These are phyloP conservation scores for Colletotrichum costaricense DNA, from an alignment of 2,329 filamentous ascomycete genomes.

Conservation along the genomic window DNA sequence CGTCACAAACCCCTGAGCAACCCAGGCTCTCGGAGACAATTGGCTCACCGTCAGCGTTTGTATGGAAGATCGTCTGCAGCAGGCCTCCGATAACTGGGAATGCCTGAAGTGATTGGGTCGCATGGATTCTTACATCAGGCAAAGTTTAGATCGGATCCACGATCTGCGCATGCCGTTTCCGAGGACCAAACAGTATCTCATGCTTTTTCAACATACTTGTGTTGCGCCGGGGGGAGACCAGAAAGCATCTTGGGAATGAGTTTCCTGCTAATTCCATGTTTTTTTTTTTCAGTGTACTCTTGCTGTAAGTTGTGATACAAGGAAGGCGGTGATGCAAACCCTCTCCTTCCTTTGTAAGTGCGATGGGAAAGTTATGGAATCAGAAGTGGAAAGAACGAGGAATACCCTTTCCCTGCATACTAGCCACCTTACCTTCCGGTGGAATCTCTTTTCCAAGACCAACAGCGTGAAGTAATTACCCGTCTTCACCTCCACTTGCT, in stretches of 20 bases:
- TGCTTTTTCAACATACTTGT: not conserved
- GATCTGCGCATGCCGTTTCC: not conserved
- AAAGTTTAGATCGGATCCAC: not conserved
- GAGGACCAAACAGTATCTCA: not conserved
- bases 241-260: not conserved
- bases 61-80: not conserved
- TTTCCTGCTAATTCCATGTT: not conserved
- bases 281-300: not conserved
- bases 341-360: not conserved
- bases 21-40: not conserved
- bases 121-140: not conserved
- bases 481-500: not conserved
- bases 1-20: not conserved
- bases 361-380: not conserved
- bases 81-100: conserved; percentile 11
- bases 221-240: not conserved
- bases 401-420: not conserved
- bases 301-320: not conserved
- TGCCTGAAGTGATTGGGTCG: conserved; percentile 2
- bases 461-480: not conserved
- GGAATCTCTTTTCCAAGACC: not conserved
- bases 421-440: not conserved
- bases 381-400: not conserved
- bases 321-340: not conserved
- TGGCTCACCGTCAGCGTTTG: not conserved